A percentile compares a stretch with the other conserved stretches of the same genome.
Evolutionary conservation across 352 stramenopile species (phyloP).

Genomic region (Thalassiosira oceanica): DNA sequence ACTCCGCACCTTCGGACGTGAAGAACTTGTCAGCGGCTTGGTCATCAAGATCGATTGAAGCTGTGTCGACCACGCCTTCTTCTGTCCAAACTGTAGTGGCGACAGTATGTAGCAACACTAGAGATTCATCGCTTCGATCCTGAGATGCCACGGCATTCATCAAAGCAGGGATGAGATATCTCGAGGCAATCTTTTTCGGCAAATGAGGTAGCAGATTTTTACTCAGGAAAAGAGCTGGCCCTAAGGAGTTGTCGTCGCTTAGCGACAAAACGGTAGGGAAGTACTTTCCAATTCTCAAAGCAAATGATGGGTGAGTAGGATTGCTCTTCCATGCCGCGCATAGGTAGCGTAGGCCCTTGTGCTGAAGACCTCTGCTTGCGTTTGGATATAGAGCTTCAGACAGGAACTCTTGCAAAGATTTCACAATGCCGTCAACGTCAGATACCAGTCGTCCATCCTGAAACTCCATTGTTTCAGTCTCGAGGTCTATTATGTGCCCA

Average conservation of each 20-base stretch:
- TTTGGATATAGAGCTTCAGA: conserved; percentile 27
- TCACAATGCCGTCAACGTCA: conserved; percentile 25
- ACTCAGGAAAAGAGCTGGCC: conserved; percentile 54
- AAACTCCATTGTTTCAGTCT: conserved; percentile 49
- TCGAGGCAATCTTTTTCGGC: conserved; percentile 38
- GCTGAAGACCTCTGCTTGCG: conserved; percentile 28
- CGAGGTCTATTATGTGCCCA: conserved; percentile 44
- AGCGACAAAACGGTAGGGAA: conserved; percentile 44
- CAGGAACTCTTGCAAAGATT: conserved; percentile 40
- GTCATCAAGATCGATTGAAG: conserved; percentile 43
- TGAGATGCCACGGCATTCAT: conserved; percentile 46
- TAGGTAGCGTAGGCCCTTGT: conserved; percentile 46
- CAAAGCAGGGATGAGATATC: conserved; percentile 47
- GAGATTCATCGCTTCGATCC: conserved; percentile 2
- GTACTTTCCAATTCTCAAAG: conserved; percentile 36
- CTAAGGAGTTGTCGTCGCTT: not conserved
- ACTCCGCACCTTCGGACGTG: conserved; percentile 27
- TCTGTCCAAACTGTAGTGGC: conserved; percentile 33
- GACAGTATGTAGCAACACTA: conserved; percentile 59
- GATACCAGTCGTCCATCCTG: conserved; percentile 40
- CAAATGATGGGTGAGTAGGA: conserved; percentile 45
- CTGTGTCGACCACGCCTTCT: conserved; percentile 5
- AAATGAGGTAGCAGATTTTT: conserved; percentile 64
- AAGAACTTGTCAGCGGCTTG: conserved; percentile 34
- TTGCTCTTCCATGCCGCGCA: conserved; percentile 53